phyloP scores from a whole-genome alignment of 208 protist genomes.

The Wallacemonas sp. region DNA sequence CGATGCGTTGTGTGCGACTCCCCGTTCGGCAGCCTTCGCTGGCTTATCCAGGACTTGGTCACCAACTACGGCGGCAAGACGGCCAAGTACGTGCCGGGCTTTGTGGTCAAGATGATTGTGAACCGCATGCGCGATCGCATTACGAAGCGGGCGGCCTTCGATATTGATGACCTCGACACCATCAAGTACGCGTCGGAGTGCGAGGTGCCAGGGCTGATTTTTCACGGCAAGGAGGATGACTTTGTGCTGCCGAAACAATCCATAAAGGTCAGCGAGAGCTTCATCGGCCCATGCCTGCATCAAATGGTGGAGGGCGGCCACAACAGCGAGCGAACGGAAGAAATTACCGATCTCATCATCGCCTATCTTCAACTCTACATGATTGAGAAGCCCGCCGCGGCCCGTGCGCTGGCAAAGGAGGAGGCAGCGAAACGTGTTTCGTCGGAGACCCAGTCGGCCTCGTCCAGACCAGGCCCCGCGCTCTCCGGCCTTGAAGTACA shows the following conservation, averaged over 20 bases:
- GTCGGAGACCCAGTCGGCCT: too few species aligned
- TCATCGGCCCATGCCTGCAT: slow-evolving; percentile 64
- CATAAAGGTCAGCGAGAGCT: slow-evolving; percentile 55
- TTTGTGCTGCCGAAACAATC: slow-evolving; percentile 91
- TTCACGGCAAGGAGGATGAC: slow-evolving; percentile 90
- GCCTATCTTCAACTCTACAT: slow-evolving; percentile 86
- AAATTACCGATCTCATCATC: slow-evolving; percentile 72
- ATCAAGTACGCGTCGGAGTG: slow-evolving; percentile 83
- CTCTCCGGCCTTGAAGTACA: slow-evolving; percentile 3
- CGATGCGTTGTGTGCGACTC: slow-evolving; percentile 93
- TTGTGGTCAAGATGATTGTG: slow-evolving; percentile 77
- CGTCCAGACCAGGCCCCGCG: neutral
- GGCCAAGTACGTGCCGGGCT: slow-evolving; percentile 66
- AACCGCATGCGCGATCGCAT: slow-evolving; percentile 87
- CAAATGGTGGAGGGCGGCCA: slow-evolving; percentile 88
- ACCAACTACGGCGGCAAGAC: slow-evolving; percentile 38
- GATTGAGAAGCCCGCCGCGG: slow-evolving; percentile 59
- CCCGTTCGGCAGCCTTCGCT: slow-evolving; percentile 88
- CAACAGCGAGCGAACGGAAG: slow-evolving; percentile 86
- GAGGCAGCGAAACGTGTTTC: slow-evolving; percentile 1
- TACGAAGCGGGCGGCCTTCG: slow-evolving; percentile 87
- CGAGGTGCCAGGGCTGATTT: slow-evolving; percentile 86
- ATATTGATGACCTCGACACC: slow-evolving; percentile 92
- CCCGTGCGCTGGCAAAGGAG: slow-evolving; percentile 2
- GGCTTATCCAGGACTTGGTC: slow-evolving; percentile 85